Evolutionary conservation across 1,284 basidiomycete species (phyloP), one percentile per base, ranked within the genome.

Genomic region (Pyrrhoderma lamaoense): DNA sequence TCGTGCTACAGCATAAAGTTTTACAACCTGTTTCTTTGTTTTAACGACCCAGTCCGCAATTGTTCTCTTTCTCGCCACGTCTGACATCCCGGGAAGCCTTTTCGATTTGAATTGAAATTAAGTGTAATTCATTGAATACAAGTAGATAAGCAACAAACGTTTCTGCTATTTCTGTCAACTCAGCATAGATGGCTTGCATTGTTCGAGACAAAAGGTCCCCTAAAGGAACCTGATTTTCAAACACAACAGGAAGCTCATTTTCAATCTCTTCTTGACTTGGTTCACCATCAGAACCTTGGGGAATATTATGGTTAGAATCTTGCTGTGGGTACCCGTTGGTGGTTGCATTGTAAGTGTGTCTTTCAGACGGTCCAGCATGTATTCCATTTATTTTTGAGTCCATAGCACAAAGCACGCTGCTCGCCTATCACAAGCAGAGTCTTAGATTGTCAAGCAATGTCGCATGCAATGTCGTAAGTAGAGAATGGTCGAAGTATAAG

Each of bases 1-100:
- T 60, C 89, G 86, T 16, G 79, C 77, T 37, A 90, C 77, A 3
- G 89, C 90, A 59, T 92, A 90, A 14, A 95, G 68, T 67, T 94
- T 95, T 45, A 93, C 84, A 42, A 93, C 80, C 60, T 94, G 90
- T 60, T 90, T 88, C 67, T 94, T 89, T 9, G 81, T 88, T 63
- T 85, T 83, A 25, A 93, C 82, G 0, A 93, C 89, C 76, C 89
- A 93, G 58, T 92, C 86, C 8, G 89, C 89, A 38, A 95, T 72
- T 21, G 77, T 83, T 31, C 85, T 79, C 61, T 93, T 93, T 45
- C 89, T 78, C 35, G 82, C 84, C n/a, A 71, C 70, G 62, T 93
- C 89, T 11, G 88, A 83, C 74, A 88, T 82, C 57, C 84, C 84
- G 9, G 91, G 89, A 66, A 94, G 77, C 25, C 89, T 92, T 58